A percentile compares a stretch with the other conserved stretches of the same genome.
These are phyloP conservation scores for Cyclotella baltica DNA, from an alignment of 108 stramenopile genomes.

Conservation along the genomic window DNA sequence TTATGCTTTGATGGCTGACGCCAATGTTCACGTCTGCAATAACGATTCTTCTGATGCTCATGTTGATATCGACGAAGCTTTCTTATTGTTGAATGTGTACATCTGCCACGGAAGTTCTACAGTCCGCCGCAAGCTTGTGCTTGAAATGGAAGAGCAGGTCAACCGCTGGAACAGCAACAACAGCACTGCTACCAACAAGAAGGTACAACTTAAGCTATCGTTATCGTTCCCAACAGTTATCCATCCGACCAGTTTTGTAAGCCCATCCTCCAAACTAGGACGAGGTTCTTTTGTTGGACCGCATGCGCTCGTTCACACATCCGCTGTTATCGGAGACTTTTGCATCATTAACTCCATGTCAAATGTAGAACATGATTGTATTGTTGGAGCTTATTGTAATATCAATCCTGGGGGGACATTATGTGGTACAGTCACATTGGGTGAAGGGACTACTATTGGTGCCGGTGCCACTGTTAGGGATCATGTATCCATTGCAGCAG, in stretches of 20 bases:
- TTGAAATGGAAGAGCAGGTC: background rate
- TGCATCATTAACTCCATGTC: background rate
- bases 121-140: too few relatives aligned
- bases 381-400: background rate
- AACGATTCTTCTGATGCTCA: too few relatives aligned
- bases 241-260: background rate
- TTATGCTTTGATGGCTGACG: too few relatives aligned
- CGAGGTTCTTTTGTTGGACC: conserved; percentile 4
- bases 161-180: too few relatives aligned
- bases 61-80: too few relatives aligned
- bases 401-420: background rate
- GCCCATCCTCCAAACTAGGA: background rate
- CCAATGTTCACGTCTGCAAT: too few relatives aligned
- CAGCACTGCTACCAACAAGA: too few relatives aligned
- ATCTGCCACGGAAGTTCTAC: too few relatives aligned
- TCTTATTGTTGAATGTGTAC: too few relatives aligned
- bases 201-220: too few relatives aligned
- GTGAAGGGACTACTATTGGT: background rate
- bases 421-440: background rate
- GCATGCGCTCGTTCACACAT: background rate
- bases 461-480: conserved; percentile 7
- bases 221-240: conserved; percentile 4
- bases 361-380: conserved; percentile 11
- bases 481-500: background rate
- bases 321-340: background rate